Evolutionary conservation across 306 rosid species (phyloP).

Genomic region (Malus sylvestris): DNA sequence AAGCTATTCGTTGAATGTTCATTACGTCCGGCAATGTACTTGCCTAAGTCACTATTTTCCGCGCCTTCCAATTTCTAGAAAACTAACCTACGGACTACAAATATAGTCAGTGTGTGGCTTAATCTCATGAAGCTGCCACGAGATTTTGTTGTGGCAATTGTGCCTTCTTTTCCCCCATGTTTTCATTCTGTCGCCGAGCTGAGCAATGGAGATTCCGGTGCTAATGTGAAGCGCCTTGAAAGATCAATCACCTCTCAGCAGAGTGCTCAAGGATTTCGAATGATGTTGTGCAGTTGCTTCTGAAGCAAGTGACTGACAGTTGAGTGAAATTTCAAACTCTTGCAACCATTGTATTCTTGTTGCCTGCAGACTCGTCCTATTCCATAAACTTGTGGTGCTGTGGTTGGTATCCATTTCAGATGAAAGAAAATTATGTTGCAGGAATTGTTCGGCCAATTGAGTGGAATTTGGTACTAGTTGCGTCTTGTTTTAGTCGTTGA

Average conservation of each 20-base stretch:
- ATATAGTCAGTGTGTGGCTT: background rate
- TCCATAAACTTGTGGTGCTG: slow-evolving; percentile 20
- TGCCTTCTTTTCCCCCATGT: background rate
- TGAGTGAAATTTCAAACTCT: slow-evolving; percentile 27
- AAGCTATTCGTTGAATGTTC: background rate
- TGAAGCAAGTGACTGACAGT: slow-evolving; percentile 49
- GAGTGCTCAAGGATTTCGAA: slow-evolving; percentile 60
- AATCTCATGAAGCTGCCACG: too few species aligned
- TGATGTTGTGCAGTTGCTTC: slow-evolving; percentile 75
- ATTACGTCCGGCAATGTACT: background rate
- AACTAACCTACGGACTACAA: background rate
- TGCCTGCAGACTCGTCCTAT: slow-evolving; percentile 13
- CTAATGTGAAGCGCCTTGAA: slow-evolving; percentile 93
- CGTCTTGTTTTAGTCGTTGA: background rate
- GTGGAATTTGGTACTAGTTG: slow-evolving; percentile 1
- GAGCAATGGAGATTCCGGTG: slow-evolving; percentile 95
- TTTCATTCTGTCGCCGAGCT: slow-evolving; percentile 12
- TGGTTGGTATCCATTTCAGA: slow-evolving; percentile 8
- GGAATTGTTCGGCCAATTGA: too few species aligned
- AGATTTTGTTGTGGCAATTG: background rate
- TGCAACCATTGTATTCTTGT: slow-evolving; percentile 15
- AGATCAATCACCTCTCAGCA: slow-evolving; percentile 55
- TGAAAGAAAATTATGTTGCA: too few species aligned
- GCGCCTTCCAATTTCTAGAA: background rate
- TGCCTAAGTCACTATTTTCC: background rate